Evolutionary conservation across 345 rosid genomes (phyloP), one percentile per base, ranked within the genome.

Genomic region (Linum trigynum): DNA sequence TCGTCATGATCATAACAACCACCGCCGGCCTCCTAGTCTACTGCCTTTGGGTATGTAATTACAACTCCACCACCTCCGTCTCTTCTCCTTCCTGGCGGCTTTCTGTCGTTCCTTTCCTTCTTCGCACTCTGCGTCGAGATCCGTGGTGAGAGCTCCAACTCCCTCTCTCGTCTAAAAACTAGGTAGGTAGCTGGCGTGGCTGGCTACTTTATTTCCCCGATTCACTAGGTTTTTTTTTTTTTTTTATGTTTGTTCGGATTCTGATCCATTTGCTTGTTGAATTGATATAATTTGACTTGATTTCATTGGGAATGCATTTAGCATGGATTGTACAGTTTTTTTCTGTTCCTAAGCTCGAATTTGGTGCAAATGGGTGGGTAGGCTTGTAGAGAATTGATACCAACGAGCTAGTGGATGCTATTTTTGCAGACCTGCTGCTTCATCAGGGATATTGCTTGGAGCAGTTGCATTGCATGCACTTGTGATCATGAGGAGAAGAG

Each of bases 381-480:
- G n/a, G n/a, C n/a, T 15, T 15, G 12, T 9, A 48, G 8, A 11
- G 48, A 42, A 10, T 3, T 48, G 12, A 48, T 48, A 9, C 2
- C 12, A 48, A 15, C 12, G 12, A 8, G 3, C 53, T 48, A 48
- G 53, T 11, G 53, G 10, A 8, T 48, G 53, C 14, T 11, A 15
- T 48, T 48, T 48, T 75, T 45, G 16, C 76, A 92, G 98, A 73
- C 82, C 81, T 2, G 99, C 89, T 48, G 97, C 83, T 67, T 83
- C 97, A 1, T 90, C 99, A 4, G 99, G 99, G 75, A 86, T 94
- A 66, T 74, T 90, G 57, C 73, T 94, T 0, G 97, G 95, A 60
- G 88, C 95, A 15, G 86, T 86, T 42, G 85, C 97, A 40, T 82
- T 94, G 71, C 96, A 97, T 0, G 57, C 87, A 59, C 79, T 94